phyloP scores from a whole-genome alignment of 2,329 filamentous ascomycete species.

The Cercospora sp. region DNA sequence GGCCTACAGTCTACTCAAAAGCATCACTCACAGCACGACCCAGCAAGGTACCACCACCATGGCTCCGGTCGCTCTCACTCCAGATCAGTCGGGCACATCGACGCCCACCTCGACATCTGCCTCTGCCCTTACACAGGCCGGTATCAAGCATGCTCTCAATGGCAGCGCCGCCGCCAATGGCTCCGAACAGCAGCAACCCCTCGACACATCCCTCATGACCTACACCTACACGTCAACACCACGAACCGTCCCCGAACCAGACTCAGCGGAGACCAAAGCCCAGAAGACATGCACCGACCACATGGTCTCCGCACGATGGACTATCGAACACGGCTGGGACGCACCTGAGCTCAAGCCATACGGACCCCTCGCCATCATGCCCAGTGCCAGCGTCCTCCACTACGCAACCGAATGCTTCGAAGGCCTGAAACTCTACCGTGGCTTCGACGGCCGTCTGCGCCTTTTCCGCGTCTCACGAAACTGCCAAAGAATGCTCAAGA shows the following conservation, averaged over 20 bases:
- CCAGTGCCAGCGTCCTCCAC: slow-evolving; percentile 78
- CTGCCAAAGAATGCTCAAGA: slow-evolving; percentile 61
- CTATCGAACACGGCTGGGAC: slow-evolving; percentile 65
- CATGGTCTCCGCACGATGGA: slow-evolving; percentile 79
- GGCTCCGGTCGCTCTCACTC: slow-evolving; percentile 38
- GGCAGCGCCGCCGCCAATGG: slow-evolving; percentile 6
- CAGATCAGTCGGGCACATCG: slow-evolving; percentile 39
- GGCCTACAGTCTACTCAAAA: background rate
- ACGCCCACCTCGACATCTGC: slow-evolving; percentile 40
- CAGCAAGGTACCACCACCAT: slow-evolving; percentile 24
- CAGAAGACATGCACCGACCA: slow-evolving; percentile 70
- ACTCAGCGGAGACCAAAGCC: slow-evolving; percentile 42
- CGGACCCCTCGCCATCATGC: slow-evolving; percentile 74
- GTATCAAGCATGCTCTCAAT: slow-evolving; percentile 38
- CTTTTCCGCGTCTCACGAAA: slow-evolving; percentile 78
- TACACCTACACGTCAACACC: slow-evolving; percentile 45
- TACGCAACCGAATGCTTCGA: slow-evolving; percentile 93
- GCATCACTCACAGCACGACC: background rate
- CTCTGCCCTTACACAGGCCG: slow-evolving; percentile 40
- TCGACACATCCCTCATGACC: slow-evolving; percentile 48
- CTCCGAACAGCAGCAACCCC: slow-evolving; percentile 39
- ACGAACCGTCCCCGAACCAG: slow-evolving; percentile 44
- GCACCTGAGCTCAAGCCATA: slow-evolving; percentile 74
- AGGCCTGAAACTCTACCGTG: slow-evolving; percentile 72
- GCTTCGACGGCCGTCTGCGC: slow-evolving; percentile 69